Evolutionary conservation across 371 early-diverging fungal species (phyloP), one percentile per base, ranked within the genome.

Genomic region (Dichotomocladium elegans): DNA sequence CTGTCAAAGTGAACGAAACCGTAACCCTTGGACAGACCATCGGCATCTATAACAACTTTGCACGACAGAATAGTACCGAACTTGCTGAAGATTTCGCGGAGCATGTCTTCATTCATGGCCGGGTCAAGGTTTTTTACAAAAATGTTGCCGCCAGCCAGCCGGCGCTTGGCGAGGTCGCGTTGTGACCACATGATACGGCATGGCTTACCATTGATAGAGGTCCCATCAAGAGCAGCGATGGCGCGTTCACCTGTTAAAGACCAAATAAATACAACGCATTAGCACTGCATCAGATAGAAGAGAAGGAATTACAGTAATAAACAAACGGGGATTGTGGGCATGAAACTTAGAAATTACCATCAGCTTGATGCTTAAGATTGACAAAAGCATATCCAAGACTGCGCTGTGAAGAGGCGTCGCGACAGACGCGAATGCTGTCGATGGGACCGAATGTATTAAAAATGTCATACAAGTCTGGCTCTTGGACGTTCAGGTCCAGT

Each of bases 1-100:
- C 86, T 92, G 72, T 98, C 97, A 79, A 93, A 99, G 83, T 99
- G 99, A 42, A 98, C 99, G 70, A 96, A 99, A 29, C 96, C 99
- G 75, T 93, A 98, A 12, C 99, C 99, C 60, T 87, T 91, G 59
- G 89, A 89, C 35, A 60, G 61, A 17, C 94, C 95, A 22, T 90
- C 81, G 55, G 92, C 91, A 15, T 68, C 70, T 44, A 80, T 83
- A 33, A 91, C 95, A 43, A 99, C 94, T 79, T 99, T 99, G 87
- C 99, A 99, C 56, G 92, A 92, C 17, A 95, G 71, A 61, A 99
- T 99, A 69, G 85, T 81, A 48, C 99, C 99, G 64, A 98, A 99
- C 27, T 95, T 90, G n/a, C 91, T 82, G 79, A 99, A 99, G 41
- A 99, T 99, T 68, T 99, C 99, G 72, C 96, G 90, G 28, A 99